Evolutionary conservation across 1,284 basidiomycete genomes (phyloP), one percentile per base, ranked within the genome.

Genomic region (Tremellales sp.): DNA sequence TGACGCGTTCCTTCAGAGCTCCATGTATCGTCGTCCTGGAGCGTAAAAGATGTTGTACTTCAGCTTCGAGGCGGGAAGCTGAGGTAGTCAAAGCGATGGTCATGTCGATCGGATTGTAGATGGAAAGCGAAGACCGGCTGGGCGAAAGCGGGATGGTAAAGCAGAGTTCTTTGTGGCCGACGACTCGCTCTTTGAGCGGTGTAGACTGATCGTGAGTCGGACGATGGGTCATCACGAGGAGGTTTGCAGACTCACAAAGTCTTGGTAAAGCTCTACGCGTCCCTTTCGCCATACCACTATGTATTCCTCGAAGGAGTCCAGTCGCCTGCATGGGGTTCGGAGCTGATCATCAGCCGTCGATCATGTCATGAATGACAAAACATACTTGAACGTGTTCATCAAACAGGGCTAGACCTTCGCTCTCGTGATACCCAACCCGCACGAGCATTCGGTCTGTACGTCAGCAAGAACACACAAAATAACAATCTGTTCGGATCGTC

Each of bases 381-480:
- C n/a, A 46, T 49, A 66, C 67, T 54, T 66, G 61, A 5, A 49
- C 45, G 21, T 37, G 48, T 47, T 75, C 72, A 49, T 73, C 64
- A 31, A 67, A 75, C 1, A 13, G 19, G 0, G 40, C 11, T 6
- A 73, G 27, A 25, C 53, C 41, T 6, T 64, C 60, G 24, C 66
- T 61, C 2, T 62, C 46, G 40, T 72, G 72, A 48, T 68, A 63
- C 3, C 64, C 72, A 3, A 75, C 65, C 33, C 62, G 53, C 26
- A 73, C 66, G 3, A 73, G 56, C 60, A 71, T 70, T 0, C 73
- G 67, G 53, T 75, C 72, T 68, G 45, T 2, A n/a, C 10, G 40
- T 53, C 43, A 61, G 53, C 23, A n/a, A 24, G 3, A 15, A 35
- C 26, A 37, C 21, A 29, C 21, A 13, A 8, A 36, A 37, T 19